Percentiles rank a stretch among this genome's conserved stretches.
Evolutionary conservation across 2,329 filamentous ascomycete genomes (phyloP).

Genomic region (Mycogone perniciosa): DNA sequence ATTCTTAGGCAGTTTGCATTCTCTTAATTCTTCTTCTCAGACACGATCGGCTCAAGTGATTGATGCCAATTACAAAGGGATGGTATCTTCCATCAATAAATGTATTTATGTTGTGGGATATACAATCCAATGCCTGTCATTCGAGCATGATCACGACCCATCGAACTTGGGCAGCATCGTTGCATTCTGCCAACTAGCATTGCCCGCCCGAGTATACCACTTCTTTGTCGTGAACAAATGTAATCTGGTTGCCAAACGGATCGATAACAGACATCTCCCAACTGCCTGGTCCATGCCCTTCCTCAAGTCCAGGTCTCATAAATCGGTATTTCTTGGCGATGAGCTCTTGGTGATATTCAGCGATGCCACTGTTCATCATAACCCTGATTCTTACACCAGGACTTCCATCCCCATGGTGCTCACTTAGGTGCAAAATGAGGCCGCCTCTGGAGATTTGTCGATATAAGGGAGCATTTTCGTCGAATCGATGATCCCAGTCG

Average conservation of each 20-base stretch:
- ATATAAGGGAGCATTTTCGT: conserved; percentile 16
- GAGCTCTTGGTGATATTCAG: conserved; percentile 12
- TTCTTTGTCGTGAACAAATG: conserved; percentile 10
- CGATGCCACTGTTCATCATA: conserved; percentile 3
- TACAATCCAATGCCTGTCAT: too few species aligned
- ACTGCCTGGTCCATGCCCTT: conserved; percentile 5
- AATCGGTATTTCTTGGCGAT: conserved; percentile 14
- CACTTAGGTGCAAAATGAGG: conserved; percentile 15
- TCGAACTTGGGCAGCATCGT: too few species aligned
- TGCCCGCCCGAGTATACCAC: not conserved
- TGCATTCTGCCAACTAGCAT: too few species aligned
- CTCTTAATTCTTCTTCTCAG: not conserved
- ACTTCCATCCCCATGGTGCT: conserved; percentile 18
- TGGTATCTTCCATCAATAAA: too few species aligned
- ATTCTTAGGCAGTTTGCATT: not conserved
- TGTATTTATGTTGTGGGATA: too few species aligned
- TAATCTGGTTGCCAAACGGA: conserved; percentile 16
- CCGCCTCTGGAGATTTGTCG: conserved; percentile 14
- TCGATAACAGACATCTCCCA: conserved; percentile 13
- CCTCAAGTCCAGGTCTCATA: conserved; percentile 15
- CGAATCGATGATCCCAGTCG: conserved; percentile 18
- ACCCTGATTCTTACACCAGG: conserved; percentile 13
- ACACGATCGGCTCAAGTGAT: not conserved
- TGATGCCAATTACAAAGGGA: too few species aligned
- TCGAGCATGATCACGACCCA: too few species aligned